Evolutionary conservation across 352 stramenopile species (phyloP), one percentile per base, ranked within the genome.

Genomic region (Pythium vanterpoolii): DNA sequence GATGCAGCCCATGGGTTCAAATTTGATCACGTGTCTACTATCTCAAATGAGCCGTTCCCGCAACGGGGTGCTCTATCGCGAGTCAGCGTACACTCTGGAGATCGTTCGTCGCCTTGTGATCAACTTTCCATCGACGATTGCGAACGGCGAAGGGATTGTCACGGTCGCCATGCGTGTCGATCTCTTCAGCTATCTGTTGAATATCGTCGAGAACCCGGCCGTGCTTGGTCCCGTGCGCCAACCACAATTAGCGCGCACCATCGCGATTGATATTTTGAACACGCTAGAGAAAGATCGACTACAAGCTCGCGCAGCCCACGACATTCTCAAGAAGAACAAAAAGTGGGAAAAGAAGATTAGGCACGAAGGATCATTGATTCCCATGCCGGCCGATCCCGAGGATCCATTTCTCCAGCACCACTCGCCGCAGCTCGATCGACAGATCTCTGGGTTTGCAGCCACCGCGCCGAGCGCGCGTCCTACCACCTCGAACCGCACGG

Each of bases 261-360:
- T 86, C 56, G 78, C 85, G 7, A 82, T 95, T 26, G 83, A 90
- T 28, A 89, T 92, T 33, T 62, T 95, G 18, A 89, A 89, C 33
- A 76, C 75, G 51, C 64, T 95, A 5, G 86, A 95, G 57, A 89
- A 86, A 74, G 79, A 95, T 59, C 77, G 74, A 14, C 63, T 87
- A 16, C 86, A 95, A 67, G 72, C 74, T n/a, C 74, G 46, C 33
- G 78, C 78, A 0, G 86, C 86, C 0, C 84, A 91, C 38, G 76
- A 93, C 49, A 83, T 93, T 34, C 47, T 95, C 18, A 95, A 93
- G 55, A 95, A 92, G 57, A 73, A 93, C 71, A 95, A 93, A 52
- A 91, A 91, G 48, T 95, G 86, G 86, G 77, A 90, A 52, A 95
- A 95, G 62, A 87, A 77, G 48, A 91, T 83, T 55, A 76, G 66